phyloP scores from a whole-genome alignment of 2,329 filamentous ascomycete species.

The Fusarium sublunatum region DNA sequence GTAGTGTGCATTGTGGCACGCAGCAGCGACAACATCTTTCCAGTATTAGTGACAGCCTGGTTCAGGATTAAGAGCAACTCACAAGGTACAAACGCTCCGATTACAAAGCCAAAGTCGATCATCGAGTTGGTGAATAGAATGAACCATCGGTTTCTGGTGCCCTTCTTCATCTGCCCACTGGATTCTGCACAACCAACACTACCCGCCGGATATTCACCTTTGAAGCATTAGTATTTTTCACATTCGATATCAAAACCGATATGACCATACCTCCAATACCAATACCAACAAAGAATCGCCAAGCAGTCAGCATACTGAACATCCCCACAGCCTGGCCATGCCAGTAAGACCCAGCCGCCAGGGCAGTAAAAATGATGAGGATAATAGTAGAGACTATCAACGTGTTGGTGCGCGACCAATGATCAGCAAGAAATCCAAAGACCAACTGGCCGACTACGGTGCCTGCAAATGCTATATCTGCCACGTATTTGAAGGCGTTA shows the following conservation, averaged over 20 bases:
- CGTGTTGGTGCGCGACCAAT: slow-evolving; percentile 85
- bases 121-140: slow-evolving; percentile 90
- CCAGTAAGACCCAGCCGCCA: slow-evolving; percentile 81
- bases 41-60: accelerated
- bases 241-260: accelerated
- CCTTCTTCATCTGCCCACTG: slow-evolving; percentile 81
- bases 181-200: slow-evolving; percentile 87
- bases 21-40: slow-evolving; percentile 64
- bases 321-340: slow-evolving; percentile 75
- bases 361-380: slow-evolving; percentile 84
- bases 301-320: slow-evolving; percentile 80
- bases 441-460: slow-evolving; percentile 84
- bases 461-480: slow-evolving; percentile 86
- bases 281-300: slow-evolving; percentile 83
- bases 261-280: slow-evolving; percentile 74
- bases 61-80: slow-evolving; percentile 6
- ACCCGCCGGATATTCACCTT: slow-evolving; percentile 79
- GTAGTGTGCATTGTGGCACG: slow-evolving; percentile 69
- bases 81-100: slow-evolving; percentile 80
- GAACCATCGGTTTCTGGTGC: slow-evolving; percentile 90
- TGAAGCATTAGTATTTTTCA: background rate
- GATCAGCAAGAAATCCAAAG: slow-evolving; percentile 85
- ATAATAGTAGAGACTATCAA: slow-evolving; percentile 85
- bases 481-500: slow-evolving; percentile 77
- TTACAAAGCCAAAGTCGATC: slow-evolving; percentile 85